Percentiles rank a stretch among this genome's conserved stretches.
These are phyloP conservation scores for Xylaria arbuscula DNA, from an alignment of 2,329 filamentous ascomycete species.

Conservation along the genomic window DNA sequence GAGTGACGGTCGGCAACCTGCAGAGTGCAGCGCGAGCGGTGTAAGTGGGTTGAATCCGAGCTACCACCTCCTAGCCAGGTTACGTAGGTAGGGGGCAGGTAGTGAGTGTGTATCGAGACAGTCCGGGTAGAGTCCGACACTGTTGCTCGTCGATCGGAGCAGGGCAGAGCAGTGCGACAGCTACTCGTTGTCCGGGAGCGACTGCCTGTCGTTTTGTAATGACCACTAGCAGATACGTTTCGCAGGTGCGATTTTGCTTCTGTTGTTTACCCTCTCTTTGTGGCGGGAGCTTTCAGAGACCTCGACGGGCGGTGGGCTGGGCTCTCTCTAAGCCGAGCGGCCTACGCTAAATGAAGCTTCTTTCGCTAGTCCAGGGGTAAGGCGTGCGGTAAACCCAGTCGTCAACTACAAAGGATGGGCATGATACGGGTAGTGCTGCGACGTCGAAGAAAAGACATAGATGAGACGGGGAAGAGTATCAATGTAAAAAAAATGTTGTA, in stretches of 20 bases:
- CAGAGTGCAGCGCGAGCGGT: constrained; percentile 17
- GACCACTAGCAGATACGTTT: constrained; percentile 1
- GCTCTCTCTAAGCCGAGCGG: not conserved
- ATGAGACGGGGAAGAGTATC: not conserved
- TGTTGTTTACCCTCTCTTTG: not conserved
- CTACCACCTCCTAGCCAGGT: not conserved
- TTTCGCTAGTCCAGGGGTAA: constrained; percentile 36
- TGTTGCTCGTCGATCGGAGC: constrained; percentile 46
- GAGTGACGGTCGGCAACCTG: constrained; percentile 10
- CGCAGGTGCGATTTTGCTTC: constrained; percentile 12
- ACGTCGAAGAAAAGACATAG: constrained; percentile 32
- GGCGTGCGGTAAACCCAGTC: constrained; percentile 11
- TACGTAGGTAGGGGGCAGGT: not conserved
- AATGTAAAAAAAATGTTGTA: not conserved
- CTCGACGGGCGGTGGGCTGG: constrained; percentile 17
- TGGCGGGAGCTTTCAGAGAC: not conserved
- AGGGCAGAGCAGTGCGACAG: constrained; percentile 43
- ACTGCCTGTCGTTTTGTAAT: constrained; percentile 37
- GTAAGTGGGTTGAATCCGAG: not conserved
- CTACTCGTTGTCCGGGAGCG: constrained; percentile 38
- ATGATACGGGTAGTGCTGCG: constrained; percentile 16
- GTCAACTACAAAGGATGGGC: constrained; percentile 29
- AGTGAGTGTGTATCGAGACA: not conserved
- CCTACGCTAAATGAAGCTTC: constrained; percentile 27
- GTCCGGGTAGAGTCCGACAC: constrained; percentile 36